phyloP scores from a whole-genome alignment of 2,329 filamentous ascomycete species.

The Claviceps lovelessii region DNA sequence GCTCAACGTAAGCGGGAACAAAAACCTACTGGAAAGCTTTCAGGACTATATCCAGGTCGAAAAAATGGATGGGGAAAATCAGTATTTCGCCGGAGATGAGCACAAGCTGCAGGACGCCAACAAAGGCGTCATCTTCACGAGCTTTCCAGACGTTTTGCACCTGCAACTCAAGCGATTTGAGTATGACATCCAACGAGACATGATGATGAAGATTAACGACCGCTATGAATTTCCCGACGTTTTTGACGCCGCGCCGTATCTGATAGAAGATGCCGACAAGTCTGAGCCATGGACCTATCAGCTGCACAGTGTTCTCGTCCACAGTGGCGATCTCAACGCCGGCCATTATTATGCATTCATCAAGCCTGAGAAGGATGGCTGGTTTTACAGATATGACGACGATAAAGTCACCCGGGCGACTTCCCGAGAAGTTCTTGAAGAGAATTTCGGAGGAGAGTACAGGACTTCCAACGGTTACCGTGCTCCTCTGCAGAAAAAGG shows the following conservation, averaged over 20 bases:
- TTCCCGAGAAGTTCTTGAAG: slow-evolving; percentile 78
- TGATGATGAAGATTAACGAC: slow-evolving; percentile 98
- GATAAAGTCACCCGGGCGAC: slow-evolving; percentile 94
- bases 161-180: slow-evolving; percentile 95
- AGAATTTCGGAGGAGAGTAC: slow-evolving; percentile 92
- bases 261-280: slow-evolving; percentile 71
- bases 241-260: slow-evolving; percentile 74
- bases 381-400: slow-evolving; percentile 96
- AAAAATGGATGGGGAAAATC: slow-evolving; percentile 94
- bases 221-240: slow-evolving; percentile 78
- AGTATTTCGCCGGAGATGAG: slow-evolving; percentile 84
- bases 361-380: slow-evolving; percentile 81
- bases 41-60: slow-evolving; percentile 93
- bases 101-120: slow-evolving; percentile 90
- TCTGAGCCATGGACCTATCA: slow-evolving; percentile 87
- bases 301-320: slow-evolving; percentile 86
- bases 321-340: slow-evolving; percentile 91
- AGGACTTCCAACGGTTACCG: slow-evolving; percentile 33
- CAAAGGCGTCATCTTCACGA: slow-evolving; percentile 95
- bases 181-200: slow-evolving; percentile 89
- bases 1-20: slow-evolving; percentile 89
- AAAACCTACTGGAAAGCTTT: slow-evolving; percentile 86
- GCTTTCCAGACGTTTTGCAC: slow-evolving; percentile 86
- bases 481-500: slow-evolving; percentile 37
- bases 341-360: slow-evolving; percentile 97